Conservation (phyloP, 805 yeast species). For the Ogataea angusta region DNA sequence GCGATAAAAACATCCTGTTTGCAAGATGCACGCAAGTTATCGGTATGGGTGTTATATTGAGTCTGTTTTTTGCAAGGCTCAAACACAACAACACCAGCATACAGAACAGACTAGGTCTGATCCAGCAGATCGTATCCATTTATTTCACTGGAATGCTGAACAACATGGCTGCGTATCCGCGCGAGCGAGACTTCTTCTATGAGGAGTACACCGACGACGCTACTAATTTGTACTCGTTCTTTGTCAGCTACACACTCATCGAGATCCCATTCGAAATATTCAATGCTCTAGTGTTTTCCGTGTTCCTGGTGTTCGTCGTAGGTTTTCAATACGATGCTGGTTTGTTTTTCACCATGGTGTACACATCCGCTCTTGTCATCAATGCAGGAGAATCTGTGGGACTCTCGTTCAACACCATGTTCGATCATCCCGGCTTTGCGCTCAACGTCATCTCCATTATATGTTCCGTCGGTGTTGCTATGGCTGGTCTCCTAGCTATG, state of each 20-base stretch:
- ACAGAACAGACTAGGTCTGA: conserved; percentile 66
- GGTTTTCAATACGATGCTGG: conserved; percentile 69
- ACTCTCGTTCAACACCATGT: conserved; percentile 69
- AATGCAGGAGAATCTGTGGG: conserved; percentile 86
- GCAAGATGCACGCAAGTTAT: conserved; percentile 65
- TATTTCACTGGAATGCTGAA: conserved; percentile 80
- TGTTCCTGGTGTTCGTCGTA: conserved; percentile 62
- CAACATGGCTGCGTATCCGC: conserved; percentile 72
- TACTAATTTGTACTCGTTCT: conserved; percentile 64
- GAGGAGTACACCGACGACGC: conserved; percentile 74
- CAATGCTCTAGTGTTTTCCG: conserved; percentile 55
- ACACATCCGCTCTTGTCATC: conserved; percentile 50
- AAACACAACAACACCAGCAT: conserved; percentile 49
- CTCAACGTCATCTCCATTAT: conserved; percentile 66
- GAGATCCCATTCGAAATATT: conserved; percentile 69
- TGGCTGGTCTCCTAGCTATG: conserved; percentile 83
- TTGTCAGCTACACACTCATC: conserved; percentile 51
- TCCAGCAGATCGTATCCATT: conserved; percentile 69
- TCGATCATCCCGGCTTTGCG: conserved; percentile 76
- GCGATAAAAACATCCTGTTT: conserved; percentile 56
- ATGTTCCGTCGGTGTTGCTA: conserved; percentile 67
- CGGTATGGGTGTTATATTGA: conserved; percentile 60
- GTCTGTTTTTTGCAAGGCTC: conserved; percentile 66
- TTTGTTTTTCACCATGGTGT: conserved; percentile 63
- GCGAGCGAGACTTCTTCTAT: conserved; percentile 70